phyloP scores from a whole-genome alignment of 2,329 filamentous ascomycete genomes.

The Chalaropsis ovoidea region DNA sequence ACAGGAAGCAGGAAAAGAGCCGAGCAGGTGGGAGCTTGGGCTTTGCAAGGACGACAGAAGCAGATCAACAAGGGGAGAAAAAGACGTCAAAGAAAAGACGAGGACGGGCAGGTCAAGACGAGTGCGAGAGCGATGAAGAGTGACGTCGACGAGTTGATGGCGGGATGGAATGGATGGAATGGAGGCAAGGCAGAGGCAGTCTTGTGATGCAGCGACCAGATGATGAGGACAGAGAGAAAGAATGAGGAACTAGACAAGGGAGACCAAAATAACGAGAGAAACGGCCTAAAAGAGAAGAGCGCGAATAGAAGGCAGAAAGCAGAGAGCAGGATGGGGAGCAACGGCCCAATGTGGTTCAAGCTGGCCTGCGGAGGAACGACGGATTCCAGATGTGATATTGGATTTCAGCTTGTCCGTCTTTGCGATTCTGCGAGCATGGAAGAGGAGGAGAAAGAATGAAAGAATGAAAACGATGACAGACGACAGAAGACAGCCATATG shows the following conservation, averaged over 20 bases:
- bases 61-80: neutral
- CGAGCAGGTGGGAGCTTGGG: conserved; percentile 4
- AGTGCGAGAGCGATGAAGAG: neutral
- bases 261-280: too few species aligned
- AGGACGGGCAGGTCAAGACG: too few species aligned
- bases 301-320: neutral
- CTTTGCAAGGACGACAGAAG: neutral
- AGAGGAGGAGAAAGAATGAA: neutral
- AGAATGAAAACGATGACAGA: neutral
- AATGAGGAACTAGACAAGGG: neutral
- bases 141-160: neutral
- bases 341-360: neutral
- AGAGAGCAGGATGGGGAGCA: neutral
- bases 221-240: too few species aligned
- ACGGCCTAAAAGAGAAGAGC: neutral
- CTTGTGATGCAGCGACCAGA: too few species aligned
- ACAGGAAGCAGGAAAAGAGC: neutral
- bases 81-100: neutral
- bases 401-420: too few species aligned
- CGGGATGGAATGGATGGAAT: neutral
- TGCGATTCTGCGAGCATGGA: neutral
- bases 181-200: neutral
- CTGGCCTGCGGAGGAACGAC: neutral
- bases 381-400: neutral
- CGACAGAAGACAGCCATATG: too few species aligned